phyloP scores from a whole-genome alignment of 768 basidiomycete species.

The Leccinum sublutescens region DNA sequence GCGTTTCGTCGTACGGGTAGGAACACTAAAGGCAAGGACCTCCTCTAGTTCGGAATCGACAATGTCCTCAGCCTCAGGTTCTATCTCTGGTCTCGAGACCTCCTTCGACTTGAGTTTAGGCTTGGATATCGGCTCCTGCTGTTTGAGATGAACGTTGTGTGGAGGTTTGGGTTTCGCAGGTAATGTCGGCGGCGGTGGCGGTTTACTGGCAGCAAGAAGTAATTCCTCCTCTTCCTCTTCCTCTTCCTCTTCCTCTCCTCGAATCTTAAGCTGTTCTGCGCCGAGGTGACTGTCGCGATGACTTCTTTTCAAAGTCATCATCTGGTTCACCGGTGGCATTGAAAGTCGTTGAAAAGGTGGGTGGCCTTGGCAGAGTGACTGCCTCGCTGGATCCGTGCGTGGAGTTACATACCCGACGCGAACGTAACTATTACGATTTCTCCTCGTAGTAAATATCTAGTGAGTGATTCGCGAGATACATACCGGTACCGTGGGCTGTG shows the following conservation, averaged over 20 bases:
- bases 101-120: conserved; percentile 29
- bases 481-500: no score
- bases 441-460: no score
- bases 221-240: conserved; percentile 35
- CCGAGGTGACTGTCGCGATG: conserved; percentile 29
- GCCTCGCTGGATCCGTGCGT: no score
- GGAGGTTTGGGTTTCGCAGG: conserved; percentile 36
- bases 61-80: conserved; percentile 11
- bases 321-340: conserved; percentile 34
- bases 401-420: no score
- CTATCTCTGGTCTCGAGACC: conserved; percentile 20
- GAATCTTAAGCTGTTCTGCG: conserved; percentile 33
- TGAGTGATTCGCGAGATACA: no score
- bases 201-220: conserved; percentile 21
- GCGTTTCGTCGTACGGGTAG: conserved; percentile 30
- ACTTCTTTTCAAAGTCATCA: conserved; percentile 44
- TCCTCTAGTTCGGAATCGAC: conserved; percentile 41
- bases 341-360: no score
- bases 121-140: conserved; percentile 22
- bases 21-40: conserved; percentile 45
- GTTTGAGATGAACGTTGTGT: conserved; percentile 24
- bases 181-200: conserved; percentile 22
- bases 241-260: conserved; percentile 13
- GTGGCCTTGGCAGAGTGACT: no score
- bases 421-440: no score